Evolutionary conservation across 345 rosid genomes (phyloP), one percentile per base, ranked within the genome.

Genomic region (Draba incana): DNA sequence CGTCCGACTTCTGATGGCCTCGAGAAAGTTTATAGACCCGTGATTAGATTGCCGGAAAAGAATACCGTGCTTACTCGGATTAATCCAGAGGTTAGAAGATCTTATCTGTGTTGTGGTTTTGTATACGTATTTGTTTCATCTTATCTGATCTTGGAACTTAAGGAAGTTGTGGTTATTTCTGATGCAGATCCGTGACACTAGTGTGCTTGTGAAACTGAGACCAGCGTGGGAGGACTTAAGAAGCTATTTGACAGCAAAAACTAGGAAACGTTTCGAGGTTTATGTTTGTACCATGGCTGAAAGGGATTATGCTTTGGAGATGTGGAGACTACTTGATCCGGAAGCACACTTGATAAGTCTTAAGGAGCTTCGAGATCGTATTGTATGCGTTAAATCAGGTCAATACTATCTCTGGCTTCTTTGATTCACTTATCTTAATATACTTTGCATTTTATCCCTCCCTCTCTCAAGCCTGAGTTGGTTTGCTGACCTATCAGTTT

Each of bases 211-310:
- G 76, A 95, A 96, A 77, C 77, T 95, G 72, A 88, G 99, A 68
- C 94, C 98, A 57, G 99, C 98, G 8, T 92, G 99, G 99, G 98
- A 92, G 76, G 98, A 95, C 59, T 79, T 92, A 76, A 81, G 97
- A 79, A 85, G 89, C 74, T 95, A 92, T 77, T 84, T 95, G 79
- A 89, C 86, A 50, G 99, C 99, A 33, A 95, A 83, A 77, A 89
- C 90, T 23, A 92, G 98, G 66, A 95, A 92, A 76, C 73, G 98
- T n/a, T 95, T 95, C 77, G 97, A 92, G 82, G 99, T 95, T 66
- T 92, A 92, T 78, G 99, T 95, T 58, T 95, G 99, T 75, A 95
- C 99, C 8, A 95, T 95, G 99, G 99, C 99, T 63, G 99, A 95
- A 83, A 83, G 97, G 74, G 97, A 95, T 80, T 95, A 92, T 88